Base-by-base conservation (phyloP, 129 eudicot species). In the Tagetes patula region DNA sequence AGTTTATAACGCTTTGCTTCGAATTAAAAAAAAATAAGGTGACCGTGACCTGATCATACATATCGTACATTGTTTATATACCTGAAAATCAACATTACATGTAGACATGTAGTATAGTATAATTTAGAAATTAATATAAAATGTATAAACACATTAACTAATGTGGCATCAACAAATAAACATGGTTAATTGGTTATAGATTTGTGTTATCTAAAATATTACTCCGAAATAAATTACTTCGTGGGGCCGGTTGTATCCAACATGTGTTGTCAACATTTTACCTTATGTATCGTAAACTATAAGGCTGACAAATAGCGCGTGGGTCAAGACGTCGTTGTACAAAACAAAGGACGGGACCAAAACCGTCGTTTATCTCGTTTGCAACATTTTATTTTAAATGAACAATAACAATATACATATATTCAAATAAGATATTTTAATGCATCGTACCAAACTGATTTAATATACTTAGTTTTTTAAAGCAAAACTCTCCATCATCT, bases 251-350 rank as follows among this genome's bases (percentile, higher is more conserved):
- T 7, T 7, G 36, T 30, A 60, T 40, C 58, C 43, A 58, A 77
- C 37, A 68, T 37, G 81, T 77, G 81, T 58, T 69, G 81, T 77
- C 81, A 69, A 77, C 52, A 68, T 66, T 54, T 75, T 67, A 12
- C 27, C 40, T 13, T 32, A 46, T 20, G 50, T 56, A 45, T 45
- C 40, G 13, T 43, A 46, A 58, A 36, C 4, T 9, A 14, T 7
- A 46, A 41, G 38, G 12, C 36, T 33, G 32, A 76, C 66, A 12
- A 55, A 32, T 5, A 46, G 75, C 75, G 81, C 63, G 81, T 68
- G 63, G 81, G 81, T 77, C 81, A 77, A 77, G 53, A 33, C 43
- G 75, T 76, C 70, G 62, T 58, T 68, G 74, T 68, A 52, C 30
- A 76, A 58, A 36, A 75, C 41, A 36, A 67, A 69, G 74, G 63